phyloP scores from a whole-genome alignment of 2,329 filamentous ascomycete genomes.

The Arthrobotrys sphaeroides region DNA sequence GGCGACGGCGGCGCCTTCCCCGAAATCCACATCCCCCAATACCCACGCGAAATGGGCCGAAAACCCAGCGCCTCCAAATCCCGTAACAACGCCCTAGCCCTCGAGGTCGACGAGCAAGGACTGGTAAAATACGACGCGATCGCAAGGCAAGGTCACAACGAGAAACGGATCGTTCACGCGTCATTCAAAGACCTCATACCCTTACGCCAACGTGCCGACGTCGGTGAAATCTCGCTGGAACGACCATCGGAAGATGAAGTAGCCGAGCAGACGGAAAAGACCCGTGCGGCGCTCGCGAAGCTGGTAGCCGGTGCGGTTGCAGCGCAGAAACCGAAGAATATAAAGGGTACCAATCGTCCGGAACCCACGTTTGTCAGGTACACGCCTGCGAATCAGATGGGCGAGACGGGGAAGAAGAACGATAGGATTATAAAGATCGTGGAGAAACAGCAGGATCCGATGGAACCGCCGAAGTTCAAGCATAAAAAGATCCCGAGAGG shows the following conservation, averaged over 20 bases:
- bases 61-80: slow-evolving; percentile 77
- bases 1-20: slow-evolving; percentile 96
- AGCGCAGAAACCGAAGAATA: slow-evolving; percentile 94
- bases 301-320: slow-evolving; percentile 86
- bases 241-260: slow-evolving; percentile 87
- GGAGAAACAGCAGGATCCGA: slow-evolving; percentile 88
- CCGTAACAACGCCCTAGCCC: slow-evolving; percentile 72
- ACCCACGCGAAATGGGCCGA: slow-evolving; percentile 92
- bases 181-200: slow-evolving; percentile 98
- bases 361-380: slow-evolving; percentile 95
- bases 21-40: slow-evolving; percentile 91
- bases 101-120: slow-evolving; percentile 89
- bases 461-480: slow-evolving; percentile 98
- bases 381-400: slow-evolving; percentile 96
- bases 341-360: slow-evolving; percentile 79
- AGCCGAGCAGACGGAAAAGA: slow-evolving; percentile 82
- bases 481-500: slow-evolving; percentile 97
- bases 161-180: slow-evolving; percentile 85
- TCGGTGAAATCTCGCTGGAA: slow-evolving; percentile 87
- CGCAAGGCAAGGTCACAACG: slow-evolving; percentile 84
- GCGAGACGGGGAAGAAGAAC: slow-evolving; percentile 82
- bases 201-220: slow-evolving; percentile 88
- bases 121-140: slow-evolving; percentile 98
- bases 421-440: slow-evolving; percentile 99
- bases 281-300: slow-evolving; percentile 82